phyloP scores from a whole-genome alignment of 768 basidiomycete species.

The Tephrocybe sp. region DNA sequence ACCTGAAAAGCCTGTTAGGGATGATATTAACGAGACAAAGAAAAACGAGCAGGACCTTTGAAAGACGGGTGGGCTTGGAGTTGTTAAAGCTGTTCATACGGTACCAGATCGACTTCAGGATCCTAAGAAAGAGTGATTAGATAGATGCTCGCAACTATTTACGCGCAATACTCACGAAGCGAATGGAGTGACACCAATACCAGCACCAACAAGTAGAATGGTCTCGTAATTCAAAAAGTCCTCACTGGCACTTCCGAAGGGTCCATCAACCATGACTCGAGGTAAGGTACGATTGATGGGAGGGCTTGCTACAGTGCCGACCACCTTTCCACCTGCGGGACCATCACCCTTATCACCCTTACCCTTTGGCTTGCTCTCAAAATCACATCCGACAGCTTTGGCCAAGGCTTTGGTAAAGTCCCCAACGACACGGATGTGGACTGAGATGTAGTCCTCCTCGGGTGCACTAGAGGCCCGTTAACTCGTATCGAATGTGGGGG shows the following conservation, averaged over 20 bases:
- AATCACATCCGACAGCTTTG: slow-evolving; percentile 80
- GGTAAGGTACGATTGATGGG: slow-evolving; percentile 75
- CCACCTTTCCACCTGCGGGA: slow-evolving; percentile 52
- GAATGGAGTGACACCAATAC: slow-evolving; percentile 96
- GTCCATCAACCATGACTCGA: slow-evolving; percentile 94
- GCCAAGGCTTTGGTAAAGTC: slow-evolving; percentile 87
- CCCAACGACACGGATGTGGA: slow-evolving; percentile 90
- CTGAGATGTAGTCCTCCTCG: slow-evolving; percentile 92
- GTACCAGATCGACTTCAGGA: slow-evolving; percentile 92
- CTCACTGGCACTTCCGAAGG: slow-evolving; percentile 90
- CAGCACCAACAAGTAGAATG: slow-evolving; percentile 85
- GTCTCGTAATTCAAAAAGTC: slow-evolving; percentile 91
- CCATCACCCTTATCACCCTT: slow-evolving; percentile 45
- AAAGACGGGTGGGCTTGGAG: slow-evolving; percentile 75
- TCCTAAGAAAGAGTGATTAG: slow-evolving; percentile 38
- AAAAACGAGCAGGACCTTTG: slow-evolving; percentile 50
- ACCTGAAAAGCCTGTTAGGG: slow-evolving; percentile 34
- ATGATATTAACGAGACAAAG: not conserved
- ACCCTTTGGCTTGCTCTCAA: slow-evolving; percentile 57
- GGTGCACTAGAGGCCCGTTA: slow-evolving; percentile 58
- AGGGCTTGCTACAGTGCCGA: slow-evolving; percentile 55
- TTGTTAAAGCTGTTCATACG: slow-evolving; percentile 86
- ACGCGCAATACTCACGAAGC: slow-evolving; percentile 64
- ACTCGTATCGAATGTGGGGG: not conserved
- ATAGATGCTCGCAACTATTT: not conserved